A percentile compares a stretch with the other conserved stretches of the same genome.
Conservation (phyloP, 805 yeast genomes). For the Teunomyces cretensis region DNA sequence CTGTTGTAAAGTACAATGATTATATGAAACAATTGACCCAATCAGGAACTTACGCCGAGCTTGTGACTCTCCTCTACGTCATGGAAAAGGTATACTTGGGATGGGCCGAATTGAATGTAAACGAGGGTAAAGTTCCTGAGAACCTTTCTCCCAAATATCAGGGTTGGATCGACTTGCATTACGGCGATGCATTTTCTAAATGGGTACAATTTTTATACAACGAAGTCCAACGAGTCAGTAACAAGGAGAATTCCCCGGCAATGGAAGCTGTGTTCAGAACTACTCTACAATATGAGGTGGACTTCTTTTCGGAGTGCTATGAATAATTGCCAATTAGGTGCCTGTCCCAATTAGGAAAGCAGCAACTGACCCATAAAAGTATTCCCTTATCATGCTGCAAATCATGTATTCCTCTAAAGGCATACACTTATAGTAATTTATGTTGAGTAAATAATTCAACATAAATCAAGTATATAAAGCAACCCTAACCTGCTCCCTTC, state of each 20-base stretch:
- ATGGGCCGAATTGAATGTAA: constrained; percentile 46
- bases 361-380: neutral
- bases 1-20: constrained; percentile 32
- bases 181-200: constrained; percentile 45
- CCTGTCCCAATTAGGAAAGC: neutral
- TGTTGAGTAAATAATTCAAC: too few relatives aligned
- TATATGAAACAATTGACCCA: constrained; percentile 30
- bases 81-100: constrained; percentile 53
- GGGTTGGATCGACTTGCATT: constrained; percentile 54
- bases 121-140: constrained; percentile 13
- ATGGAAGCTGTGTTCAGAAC: constrained; percentile 28
- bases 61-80: constrained; percentile 44
- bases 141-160: constrained; percentile 45
- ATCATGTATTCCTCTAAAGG: neutral
- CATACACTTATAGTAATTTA: neutral
- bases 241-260: constrained; percentile 15
- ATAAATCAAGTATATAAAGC: neutral
- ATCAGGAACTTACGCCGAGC: constrained; percentile 34
- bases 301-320: constrained; percentile 51
- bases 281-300: constrained; percentile 41
- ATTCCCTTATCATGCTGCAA: neutral
- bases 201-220: constrained; percentile 49
- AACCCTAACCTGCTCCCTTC: neutral
- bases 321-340: constrained; percentile 4
- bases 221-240: constrained; percentile 42